These are phyloP conservation scores for Botrytis hyacinthi DNA, from an alignment of 2,329 filamentous ascomycete genomes.

Conservation along the genomic window DNA sequence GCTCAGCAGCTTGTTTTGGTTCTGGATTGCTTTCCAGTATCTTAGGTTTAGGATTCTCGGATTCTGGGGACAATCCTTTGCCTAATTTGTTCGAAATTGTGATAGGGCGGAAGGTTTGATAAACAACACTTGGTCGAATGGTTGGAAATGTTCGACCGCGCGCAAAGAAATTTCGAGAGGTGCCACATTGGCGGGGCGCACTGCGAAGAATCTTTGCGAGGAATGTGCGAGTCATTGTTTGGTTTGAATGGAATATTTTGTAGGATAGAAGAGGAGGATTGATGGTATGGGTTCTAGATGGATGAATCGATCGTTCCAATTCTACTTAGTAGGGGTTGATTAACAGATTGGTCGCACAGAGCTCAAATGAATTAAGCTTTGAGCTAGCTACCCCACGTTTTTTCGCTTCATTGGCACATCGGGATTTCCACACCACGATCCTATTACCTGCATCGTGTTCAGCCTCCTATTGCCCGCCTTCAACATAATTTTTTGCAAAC, in stretches of 20 bases:
- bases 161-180: not conserved
- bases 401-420: conserved; percentile 17
- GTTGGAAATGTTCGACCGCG: not conserved
- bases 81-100: conserved; percentile 39
- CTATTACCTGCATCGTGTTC: not conserved
- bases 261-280: not conserved
- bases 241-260: not conserved
- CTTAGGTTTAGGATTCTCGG: conserved; percentile 51
- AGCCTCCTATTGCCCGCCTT: conserved; percentile 18
- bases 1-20: conserved; percentile 56
- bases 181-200: conserved; percentile 3
- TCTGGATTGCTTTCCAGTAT: conserved; percentile 43
- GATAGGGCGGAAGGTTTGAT: conserved; percentile 33
- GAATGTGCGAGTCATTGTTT: conserved; percentile 16
- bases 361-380: conserved; percentile 11
- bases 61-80: conserved; percentile 60
- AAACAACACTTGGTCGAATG: not conserved
- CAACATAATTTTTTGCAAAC: not conserved
- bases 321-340: not conserved
- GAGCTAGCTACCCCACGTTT: conserved; percentile 26
- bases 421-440: not conserved
- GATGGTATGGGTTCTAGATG: not conserved
- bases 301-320: not conserved
- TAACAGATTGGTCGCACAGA: not conserved
- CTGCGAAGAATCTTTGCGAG: conserved; percentile 12